Conservation (phyloP, 1,284 basidiomycete species). For the Cutaneotrichosporon dermatis region DNA sequence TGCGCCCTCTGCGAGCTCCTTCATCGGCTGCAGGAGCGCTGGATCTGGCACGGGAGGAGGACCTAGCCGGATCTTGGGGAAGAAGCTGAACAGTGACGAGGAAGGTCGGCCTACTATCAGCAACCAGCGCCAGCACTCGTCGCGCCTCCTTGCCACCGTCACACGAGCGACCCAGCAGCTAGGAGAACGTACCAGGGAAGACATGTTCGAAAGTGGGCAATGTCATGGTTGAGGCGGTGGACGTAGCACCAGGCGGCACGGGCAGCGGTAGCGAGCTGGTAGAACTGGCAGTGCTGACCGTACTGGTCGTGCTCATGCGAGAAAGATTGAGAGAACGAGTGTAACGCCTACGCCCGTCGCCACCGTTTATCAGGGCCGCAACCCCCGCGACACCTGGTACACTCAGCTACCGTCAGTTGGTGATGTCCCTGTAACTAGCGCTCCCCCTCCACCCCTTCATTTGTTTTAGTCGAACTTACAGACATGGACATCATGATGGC, state of each 20-base stretch:
- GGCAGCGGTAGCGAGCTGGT: not conserved
- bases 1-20: not conserved
- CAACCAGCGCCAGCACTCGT: not conserved
- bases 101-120: not conserved
- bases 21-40: not conserved
- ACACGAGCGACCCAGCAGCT: too few relatives aligned
- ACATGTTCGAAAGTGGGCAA: not conserved
- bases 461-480: too few relatives aligned
- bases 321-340: not conserved
- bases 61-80: not conserved
- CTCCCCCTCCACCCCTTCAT: too few relatives aligned
- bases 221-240: not conserved
- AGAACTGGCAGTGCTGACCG: not conserved
- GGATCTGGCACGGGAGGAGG: not conserved
- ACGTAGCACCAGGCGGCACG: not conserved
- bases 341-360: not conserved
- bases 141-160: too few relatives aligned
- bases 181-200: not conserved
- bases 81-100: not conserved
- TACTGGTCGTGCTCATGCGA: not conserved
- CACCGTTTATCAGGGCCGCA: slow-evolving; percentile 1
- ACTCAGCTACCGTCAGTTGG: not conserved
- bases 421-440: too few relatives aligned
- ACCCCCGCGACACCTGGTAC: not conserved
- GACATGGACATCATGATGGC: too few relatives aligned